Evolutionary conservation across 78 protist species (phyloP), one percentile per base, ranked within the genome.

Genomic region (Monosiga brevicollis): DNA sequence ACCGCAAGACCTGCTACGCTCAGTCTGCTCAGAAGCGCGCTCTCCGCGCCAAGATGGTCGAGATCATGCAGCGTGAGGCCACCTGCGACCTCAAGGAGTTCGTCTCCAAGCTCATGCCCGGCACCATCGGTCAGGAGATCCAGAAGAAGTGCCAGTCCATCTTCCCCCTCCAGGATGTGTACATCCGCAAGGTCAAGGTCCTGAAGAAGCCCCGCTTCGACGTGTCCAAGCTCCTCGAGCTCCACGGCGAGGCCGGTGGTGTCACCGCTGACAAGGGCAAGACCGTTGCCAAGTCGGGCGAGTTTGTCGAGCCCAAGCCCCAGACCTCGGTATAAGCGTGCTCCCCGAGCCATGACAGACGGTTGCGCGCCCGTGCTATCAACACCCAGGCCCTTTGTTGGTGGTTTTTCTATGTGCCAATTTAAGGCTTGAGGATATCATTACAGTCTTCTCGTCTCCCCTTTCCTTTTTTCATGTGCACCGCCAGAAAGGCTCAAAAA

Each of bases 161-260:
- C 94, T 97, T 86, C 98, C 99, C 99, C 41, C 91, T 97, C 79
- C 91, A 90, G 89, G 93, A 96, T 89, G 96, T 92, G 75, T 90
- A 42, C 94, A 83, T 98, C 93, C 92, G 98, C 89, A 97, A 97
- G 92, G 95, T 94, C 73, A 97, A 97, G 94, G 86, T 95, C 81
- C 79, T 96, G 84, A 94, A 94, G 90, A 73, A 90, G 42, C 98
- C 98, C 79, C 92, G 93, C 90, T 54, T 93, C 82, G 98, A 95
- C 49, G 36, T 76, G 25, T 39, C 36, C 78, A 79, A 83, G 83
- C 85, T 87, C 2, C 76, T 87, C 42, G 89, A 87, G 83, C 80
- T 81, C 80, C 89, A 87, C 85, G 89, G 85, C 36, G 83, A 80
- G 38, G 3, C 36, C 36, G 72, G 49, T 42, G 70, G 25, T 37